Base-by-base conservation (phyloP, 257 asterid species). In the Mentha longifolia region DNA sequence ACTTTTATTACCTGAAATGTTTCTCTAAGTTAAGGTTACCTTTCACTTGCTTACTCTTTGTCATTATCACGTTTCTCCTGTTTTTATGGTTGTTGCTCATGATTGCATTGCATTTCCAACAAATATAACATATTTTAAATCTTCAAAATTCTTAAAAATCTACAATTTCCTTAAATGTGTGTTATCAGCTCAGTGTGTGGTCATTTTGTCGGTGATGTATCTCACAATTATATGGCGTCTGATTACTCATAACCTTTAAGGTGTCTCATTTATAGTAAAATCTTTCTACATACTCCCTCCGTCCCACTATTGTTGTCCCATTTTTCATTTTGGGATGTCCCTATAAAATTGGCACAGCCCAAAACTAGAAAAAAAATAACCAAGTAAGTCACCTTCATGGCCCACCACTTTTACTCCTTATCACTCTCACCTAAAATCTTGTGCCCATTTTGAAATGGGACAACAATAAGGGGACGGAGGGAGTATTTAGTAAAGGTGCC, bases 61-160 rank as follows among this genome's bases (percentile, higher is more conserved):
- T 31, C 39, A 43, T 33, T 50, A 42, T 46, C 31, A 30, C 37
- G 15, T 13, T 55, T 55, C 57, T 4, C 30, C 43, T 8, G 25
- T 33, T 37, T 42, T 58, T 19, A 8, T 63, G 64, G 11, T 42
- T 76, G 22, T 52, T 37, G 19, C 42, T 43, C 50, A 35, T 35
- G 46, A 39, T 59, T 41, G 22, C 71, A 30, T 31, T 67, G 33
- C 60, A 25, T 45, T 69, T 69, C 67, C 20, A 70, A 62, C 64
- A 51, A 51, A 62, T 47, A 13, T 4, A 39, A 54, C 41, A 7
- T 43, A 17, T 43, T 42, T 46, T 57, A 22, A 16, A 41, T 58
- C 39, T 50, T 28, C 70, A 58, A 58, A 22, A 59, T 58, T 61
- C 61, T 62, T 43, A n/a, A 55, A 16, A 42, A 11, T 61, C 73